Evolutionary conservation across 2,329 filamentous ascomycete species (phyloP).

Genomic region (Bipolaris oryzae): DNA sequence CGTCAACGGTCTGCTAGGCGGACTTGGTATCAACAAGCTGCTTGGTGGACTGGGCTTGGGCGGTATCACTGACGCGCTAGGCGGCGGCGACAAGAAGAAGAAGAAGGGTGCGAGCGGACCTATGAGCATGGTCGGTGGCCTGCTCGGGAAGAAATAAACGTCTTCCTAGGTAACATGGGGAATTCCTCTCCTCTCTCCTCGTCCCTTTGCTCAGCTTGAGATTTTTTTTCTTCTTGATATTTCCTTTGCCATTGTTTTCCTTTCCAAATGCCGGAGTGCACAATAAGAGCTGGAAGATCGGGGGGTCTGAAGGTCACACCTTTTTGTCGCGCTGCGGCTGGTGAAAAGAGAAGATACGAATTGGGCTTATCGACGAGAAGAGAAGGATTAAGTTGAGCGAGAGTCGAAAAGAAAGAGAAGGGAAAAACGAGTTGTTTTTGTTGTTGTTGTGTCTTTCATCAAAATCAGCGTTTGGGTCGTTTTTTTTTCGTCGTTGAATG

Average conservation of each 20-base stretch:
- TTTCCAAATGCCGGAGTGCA: neutral
- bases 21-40: conserved; percentile 76
- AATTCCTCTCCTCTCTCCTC: neutral
- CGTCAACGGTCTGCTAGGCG: conserved; percentile 78
- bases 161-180: neutral
- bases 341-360: neutral
- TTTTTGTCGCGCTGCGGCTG: conserved; percentile 2
- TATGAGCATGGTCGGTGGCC: conserved; percentile 55
- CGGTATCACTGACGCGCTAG: conserved; percentile 56
- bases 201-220: neutral
- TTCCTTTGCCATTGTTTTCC: neutral
- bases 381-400: neutral
- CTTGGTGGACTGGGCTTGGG: conserved; percentile 73
- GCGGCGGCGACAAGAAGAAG: conserved; percentile 62
- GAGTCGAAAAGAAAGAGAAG: neutral
- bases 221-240: neutral
- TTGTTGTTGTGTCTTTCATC: neutral
- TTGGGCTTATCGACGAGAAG: neutral
- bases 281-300: conserved; percentile 35
- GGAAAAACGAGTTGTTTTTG: neutral
- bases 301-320: conserved; percentile 37
- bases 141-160: conserved; percentile 52
- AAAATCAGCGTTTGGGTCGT: conserved; percentile 13
- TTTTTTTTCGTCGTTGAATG: neutral
- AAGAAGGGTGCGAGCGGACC: conserved; percentile 45